Conservation (phyloP, 352 stramenopile genomes). For the Globisporangium polare region DNA sequence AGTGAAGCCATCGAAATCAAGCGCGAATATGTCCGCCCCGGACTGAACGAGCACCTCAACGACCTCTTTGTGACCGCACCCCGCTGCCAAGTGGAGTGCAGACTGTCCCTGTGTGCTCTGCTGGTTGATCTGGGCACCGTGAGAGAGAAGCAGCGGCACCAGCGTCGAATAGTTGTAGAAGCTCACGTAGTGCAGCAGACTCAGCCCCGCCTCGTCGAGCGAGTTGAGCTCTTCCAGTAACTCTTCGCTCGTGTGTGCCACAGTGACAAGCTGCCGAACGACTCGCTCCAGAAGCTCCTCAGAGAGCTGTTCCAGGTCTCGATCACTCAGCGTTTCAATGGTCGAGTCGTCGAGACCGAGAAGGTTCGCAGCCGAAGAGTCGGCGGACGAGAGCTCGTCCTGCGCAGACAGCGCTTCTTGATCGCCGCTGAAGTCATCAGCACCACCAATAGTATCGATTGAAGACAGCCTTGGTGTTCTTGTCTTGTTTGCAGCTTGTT, state of each 20-base stretch:
- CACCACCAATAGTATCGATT: background rate
- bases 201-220: constrained; percentile 81
- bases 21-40: constrained; percentile 50
- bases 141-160: constrained; percentile 70
- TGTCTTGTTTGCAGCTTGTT: background rate
- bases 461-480: background rate
- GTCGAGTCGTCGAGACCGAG: constrained; percentile 49
- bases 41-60: constrained; percentile 61
- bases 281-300: constrained; percentile 83
- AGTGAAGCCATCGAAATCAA: constrained; percentile 74
- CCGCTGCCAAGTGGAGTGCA: constrained; percentile 77
- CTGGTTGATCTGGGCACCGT: constrained; percentile 83
- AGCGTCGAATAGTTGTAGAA: constrained; percentile 87
- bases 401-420: background rate
- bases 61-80: constrained; percentile 65
- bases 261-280: constrained; percentile 72
- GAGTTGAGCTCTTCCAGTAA: constrained; percentile 85
- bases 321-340: constrained; percentile 75
- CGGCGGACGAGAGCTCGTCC: constrained; percentile 1
- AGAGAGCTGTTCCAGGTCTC: constrained; percentile 72
- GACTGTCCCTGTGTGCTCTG: constrained; percentile 81
- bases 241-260: constrained; percentile 77
- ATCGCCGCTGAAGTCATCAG: background rate
- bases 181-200: constrained; percentile 87
- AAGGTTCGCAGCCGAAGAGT: constrained; percentile 5